Percentiles rank a stretch among this genome's conserved stretches.
Evolutionary conservation across 2,329 filamentous ascomycete species (phyloP).

Genomic region (Ilyonectria destructans): DNA sequence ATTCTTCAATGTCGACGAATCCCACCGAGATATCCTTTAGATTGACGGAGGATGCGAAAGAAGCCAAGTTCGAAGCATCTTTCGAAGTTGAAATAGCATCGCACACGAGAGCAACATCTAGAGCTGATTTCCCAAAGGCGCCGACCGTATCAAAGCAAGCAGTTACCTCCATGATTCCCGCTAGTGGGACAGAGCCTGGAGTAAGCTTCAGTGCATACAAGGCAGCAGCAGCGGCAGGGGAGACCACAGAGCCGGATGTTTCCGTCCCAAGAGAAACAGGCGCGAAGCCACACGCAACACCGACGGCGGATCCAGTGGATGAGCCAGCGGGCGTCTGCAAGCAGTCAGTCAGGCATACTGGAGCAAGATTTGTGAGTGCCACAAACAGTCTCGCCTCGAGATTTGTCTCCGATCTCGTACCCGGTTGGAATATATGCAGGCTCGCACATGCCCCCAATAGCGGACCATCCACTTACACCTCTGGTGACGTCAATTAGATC

Average conservation of each 20-base stretch:
- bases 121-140: background rate
- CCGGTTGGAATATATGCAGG: background rate
- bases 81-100: background rate
- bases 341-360: background rate
- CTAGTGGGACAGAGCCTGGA: background rate
- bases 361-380: background rate
- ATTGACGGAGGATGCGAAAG: background rate
- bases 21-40: background rate
- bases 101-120: background rate
- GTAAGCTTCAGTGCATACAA: conserved; percentile 11
- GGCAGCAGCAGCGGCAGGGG: background rate
- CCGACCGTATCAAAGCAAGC: conserved; percentile 3
- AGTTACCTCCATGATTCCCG: background rate
- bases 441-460: background rate
- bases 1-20: background rate
- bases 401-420: background rate
- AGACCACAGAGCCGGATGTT: background rate
- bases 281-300: conserved; percentile 20
- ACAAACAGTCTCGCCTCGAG: conserved; percentile 1
- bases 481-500: background rate
- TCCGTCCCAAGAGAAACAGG: conserved; percentile 17
- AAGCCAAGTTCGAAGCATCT: background rate
- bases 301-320: conserved; percentile 26
- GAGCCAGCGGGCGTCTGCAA: conserved; percentile 22
- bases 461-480: background rate